These are phyloP conservation scores for Apostasia shenzhenica DNA, from an alignment of 106 monocot species.

Conservation along the genomic window DNA sequence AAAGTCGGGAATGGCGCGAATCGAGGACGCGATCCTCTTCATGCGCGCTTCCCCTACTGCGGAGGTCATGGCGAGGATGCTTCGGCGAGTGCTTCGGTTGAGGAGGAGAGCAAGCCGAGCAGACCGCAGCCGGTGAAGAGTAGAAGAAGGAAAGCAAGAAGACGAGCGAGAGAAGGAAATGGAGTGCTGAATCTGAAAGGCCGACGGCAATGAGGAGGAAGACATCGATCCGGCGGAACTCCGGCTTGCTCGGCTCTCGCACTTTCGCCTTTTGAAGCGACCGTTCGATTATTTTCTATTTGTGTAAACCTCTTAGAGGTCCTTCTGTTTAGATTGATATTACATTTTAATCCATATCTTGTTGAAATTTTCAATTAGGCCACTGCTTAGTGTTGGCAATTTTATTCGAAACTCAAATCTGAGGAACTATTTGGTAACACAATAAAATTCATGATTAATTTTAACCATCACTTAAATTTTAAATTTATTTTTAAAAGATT, in stretches of 20 bases:
- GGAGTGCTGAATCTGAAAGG: not conserved
- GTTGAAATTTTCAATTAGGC: too few species aligned
- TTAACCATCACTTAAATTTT: too few species aligned
- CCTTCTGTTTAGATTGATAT: too few species aligned
- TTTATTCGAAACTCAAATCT: too few species aligned
- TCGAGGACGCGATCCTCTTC: conserved; percentile 39
- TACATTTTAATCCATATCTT: too few species aligned
- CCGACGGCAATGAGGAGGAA: not conserved
- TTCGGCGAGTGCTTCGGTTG: not conserved
- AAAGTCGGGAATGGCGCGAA: conserved; percentile 68
- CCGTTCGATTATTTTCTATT: too few species aligned
- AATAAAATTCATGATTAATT: too few species aligned
- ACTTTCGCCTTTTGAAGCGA: not conserved
- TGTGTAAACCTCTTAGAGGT: too few species aligned
- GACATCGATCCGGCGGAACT: not conserved
- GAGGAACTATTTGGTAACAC: too few species aligned
- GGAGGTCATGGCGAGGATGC: conserved; percentile 7
- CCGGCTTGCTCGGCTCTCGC: too few species aligned
- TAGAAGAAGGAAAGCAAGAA: not conserved
- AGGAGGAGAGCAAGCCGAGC: not conserved
- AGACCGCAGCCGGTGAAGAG: not conserved
- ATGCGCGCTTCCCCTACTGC: conserved; percentile 25
- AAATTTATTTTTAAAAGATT: too few species aligned
- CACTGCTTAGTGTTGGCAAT: too few species aligned
- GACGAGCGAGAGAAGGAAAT: not conserved